Conservation (phyloP, 2,329 filamentous ascomycete genomes). For the Aureobasidium sp. region DNA sequence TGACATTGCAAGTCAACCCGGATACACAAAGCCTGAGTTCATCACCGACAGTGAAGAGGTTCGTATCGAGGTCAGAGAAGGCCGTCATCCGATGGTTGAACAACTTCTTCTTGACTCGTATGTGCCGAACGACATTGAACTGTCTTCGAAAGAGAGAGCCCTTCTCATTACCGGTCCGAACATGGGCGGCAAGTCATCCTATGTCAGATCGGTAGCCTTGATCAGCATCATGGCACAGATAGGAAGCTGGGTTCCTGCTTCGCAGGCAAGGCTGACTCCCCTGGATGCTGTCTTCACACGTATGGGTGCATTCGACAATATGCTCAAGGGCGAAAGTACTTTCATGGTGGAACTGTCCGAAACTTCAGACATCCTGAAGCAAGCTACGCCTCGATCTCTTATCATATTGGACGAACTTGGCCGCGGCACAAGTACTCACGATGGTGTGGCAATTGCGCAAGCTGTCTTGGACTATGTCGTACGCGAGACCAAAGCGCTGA, state of each 20-base stretch:
- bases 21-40: slow-evolving; percentile 73
- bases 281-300: slow-evolving; percentile 89
- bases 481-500: slow-evolving; percentile 63
- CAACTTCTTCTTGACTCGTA: slow-evolving; percentile 78
- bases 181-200: slow-evolving; percentile 98
- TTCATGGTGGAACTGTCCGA: slow-evolving; percentile 98
- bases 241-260: slow-evolving; percentile 85
- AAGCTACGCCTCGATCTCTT: slow-evolving; percentile 73
- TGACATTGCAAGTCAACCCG: slow-evolving; percentile 73
- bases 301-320: slow-evolving; percentile 93
- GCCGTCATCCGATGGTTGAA: slow-evolving; percentile 93
- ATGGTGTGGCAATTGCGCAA: slow-evolving; percentile 91
- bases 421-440: slow-evolving; percentile 86
- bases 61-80: slow-evolving; percentile 61
- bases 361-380: slow-evolving; percentile 81
- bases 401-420: slow-evolving; percentile 94
- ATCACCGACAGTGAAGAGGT: slow-evolving; percentile 44
- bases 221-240: slow-evolving; percentile 92
- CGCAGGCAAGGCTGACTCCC: slow-evolving; percentile 64
- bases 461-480: slow-evolving; percentile 83
- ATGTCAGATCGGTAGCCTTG: slow-evolving; percentile 84
- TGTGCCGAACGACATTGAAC: slow-evolving; percentile 77
- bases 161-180: slow-evolving; percentile 93
- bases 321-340: slow-evolving; percentile 87
- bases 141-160: slow-evolving; percentile 60